Evolutionary conservation across 306 rosid genomes (phyloP).

Genomic region (Medicago arabica): DNA sequence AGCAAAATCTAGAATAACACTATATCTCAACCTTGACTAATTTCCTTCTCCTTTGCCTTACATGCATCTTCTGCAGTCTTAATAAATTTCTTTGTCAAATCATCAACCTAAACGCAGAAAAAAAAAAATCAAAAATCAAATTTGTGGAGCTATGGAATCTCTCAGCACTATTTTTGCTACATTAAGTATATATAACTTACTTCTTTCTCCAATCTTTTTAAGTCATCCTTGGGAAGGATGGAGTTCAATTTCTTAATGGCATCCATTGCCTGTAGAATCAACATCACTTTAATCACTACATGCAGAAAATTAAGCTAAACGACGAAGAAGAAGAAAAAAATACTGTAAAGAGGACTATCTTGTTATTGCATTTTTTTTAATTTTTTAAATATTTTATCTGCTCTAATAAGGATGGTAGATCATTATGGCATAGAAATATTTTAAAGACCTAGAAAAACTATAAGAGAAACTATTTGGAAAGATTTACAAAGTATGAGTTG

Average conservation of each 20-base stretch:
- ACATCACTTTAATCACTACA: slow-evolving; percentile 28
- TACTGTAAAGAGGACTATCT: slow-evolving; percentile 7
- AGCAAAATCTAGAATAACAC: slow-evolving; percentile 3
- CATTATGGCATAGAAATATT: no score
- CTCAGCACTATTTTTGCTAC: neutral
- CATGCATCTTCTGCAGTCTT: slow-evolving; percentile 82
- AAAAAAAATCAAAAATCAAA: slow-evolving; percentile 38
- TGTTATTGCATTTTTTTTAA: neutral
- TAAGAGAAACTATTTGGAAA: no score
- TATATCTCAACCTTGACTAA: slow-evolving; percentile 58
- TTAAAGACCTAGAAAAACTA: no score
- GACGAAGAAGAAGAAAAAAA: neutral
- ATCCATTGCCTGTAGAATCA: slow-evolving; percentile 79
- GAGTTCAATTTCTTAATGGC: slow-evolving; percentile 72
- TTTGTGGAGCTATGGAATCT: slow-evolving; percentile 21
- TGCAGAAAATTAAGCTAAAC: slow-evolving; percentile 13
- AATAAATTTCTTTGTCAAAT: slow-evolving; percentile 78
- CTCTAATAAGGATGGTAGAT: neutral
- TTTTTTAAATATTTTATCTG: slow-evolving; percentile 7
- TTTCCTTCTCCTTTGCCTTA: slow-evolving; percentile 91
- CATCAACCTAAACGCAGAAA: slow-evolving; percentile 68
- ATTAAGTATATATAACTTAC: slow-evolving; percentile 53
- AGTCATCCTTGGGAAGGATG: slow-evolving; percentile 80
- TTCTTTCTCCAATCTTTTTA: slow-evolving; percentile 90
- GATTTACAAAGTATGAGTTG: no score